phyloP scores from a whole-genome alignment of 768 basidiomycete genomes.

The Russula compacta region DNA sequence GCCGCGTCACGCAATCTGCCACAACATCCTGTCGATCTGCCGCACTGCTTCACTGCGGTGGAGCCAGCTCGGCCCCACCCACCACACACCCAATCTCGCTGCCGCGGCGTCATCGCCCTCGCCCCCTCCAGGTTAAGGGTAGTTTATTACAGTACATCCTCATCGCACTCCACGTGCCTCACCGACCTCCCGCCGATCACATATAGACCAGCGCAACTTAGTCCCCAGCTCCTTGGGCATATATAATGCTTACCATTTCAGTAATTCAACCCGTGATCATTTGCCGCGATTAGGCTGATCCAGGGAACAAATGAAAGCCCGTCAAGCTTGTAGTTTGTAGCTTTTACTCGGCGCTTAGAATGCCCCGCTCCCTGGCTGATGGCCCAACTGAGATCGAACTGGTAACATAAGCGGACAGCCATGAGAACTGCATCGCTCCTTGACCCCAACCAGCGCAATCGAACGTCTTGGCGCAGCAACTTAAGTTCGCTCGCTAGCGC shows the following conservation, averaged over 20 bases:
- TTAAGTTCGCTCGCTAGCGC: neutral
- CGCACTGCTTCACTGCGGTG: too few species aligned
- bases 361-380: neutral
- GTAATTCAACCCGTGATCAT: neutral
- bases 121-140: neutral
- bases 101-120: neutral
- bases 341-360: constrained; percentile 6
- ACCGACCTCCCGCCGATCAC: neutral
- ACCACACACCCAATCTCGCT: neutral
- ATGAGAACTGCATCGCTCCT: neutral
- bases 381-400: neutral
- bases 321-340: constrained; percentile 13
- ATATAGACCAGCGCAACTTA: neutral
- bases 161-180: neutral
- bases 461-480: neutral
- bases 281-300: neutral
- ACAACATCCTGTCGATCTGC: constrained; percentile 4
- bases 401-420: neutral
- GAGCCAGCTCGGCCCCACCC: neutral
- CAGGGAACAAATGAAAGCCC: neutral
- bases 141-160: neutral
- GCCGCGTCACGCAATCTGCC: constrained; percentile 3
- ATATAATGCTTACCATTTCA: neutral
- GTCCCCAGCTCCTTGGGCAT: neutral
- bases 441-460: neutral